phyloP scores from a whole-genome alignment of 31 red algal genomes.

The Endocladia muricata region DNA sequence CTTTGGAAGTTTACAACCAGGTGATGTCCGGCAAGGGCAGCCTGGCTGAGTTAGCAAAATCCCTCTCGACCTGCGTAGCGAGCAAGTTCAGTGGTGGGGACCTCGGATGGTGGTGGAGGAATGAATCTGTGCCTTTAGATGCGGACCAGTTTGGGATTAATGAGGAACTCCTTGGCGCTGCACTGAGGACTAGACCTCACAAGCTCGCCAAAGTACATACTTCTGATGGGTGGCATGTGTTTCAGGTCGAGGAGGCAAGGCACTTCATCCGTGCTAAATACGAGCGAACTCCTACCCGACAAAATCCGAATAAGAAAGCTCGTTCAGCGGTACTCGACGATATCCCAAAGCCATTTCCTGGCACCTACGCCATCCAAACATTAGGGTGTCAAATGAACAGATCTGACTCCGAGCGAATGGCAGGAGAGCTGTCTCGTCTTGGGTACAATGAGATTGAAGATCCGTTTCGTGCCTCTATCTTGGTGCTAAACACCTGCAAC shows the following conservation, averaged over 20 bases:
- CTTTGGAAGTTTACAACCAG: conserved; percentile 37
- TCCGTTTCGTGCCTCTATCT: conserved; percentile 60
- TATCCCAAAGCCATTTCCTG: background rate
- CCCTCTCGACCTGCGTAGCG: conserved; percentile 50
- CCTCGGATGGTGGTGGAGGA: conserved; percentile 82
- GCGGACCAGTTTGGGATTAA: conserved; percentile 31
- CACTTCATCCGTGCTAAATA: conserved; percentile 50
- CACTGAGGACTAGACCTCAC: conserved; percentile 39
- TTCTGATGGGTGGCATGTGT: conserved; percentile 72
- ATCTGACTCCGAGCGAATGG: conserved; percentile 93
- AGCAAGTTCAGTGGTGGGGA: conserved; percentile 67
- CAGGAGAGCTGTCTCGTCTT: conserved; percentile 54
- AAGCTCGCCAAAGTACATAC: conserved; percentile 33
- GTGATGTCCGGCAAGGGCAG: conserved; percentile 26
- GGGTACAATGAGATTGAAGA: conserved; percentile 63
- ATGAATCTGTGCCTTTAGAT: conserved; percentile 17
- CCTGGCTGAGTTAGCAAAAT: conserved; percentile 56
- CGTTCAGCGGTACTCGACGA: background rate
- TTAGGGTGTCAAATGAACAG: conserved; percentile 98
- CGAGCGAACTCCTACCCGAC: conserved; percentile 17
- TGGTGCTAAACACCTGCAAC: conserved; percentile 94
- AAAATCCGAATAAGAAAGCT: background rate
- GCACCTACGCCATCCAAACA: conserved; percentile 65
- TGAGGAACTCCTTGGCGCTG: conserved; percentile 46
- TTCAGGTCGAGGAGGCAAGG: conserved; percentile 66